Conservation (phyloP, 176 grass and related monocot species). For the sorghum (Sorghum bicolor) region DNA sequence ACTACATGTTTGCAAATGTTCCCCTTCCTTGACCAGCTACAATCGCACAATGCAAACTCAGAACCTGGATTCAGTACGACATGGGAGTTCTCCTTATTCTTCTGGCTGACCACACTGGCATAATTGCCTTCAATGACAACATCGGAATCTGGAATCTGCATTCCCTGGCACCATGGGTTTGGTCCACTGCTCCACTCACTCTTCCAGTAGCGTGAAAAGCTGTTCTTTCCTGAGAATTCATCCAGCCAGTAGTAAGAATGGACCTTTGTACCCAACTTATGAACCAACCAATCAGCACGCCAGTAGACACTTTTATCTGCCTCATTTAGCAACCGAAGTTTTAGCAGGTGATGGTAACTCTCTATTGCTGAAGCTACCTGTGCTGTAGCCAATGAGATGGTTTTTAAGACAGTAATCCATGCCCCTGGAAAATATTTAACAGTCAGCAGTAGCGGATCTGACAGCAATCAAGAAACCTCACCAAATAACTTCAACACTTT, state of each 20-base stretch:
- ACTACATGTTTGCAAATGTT: conserved; percentile 87
- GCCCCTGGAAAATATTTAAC: conserved; percentile 42
- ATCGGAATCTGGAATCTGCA: conserved; percentile 65
- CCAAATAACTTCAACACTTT: background rate
- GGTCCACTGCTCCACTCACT: conserved; percentile 72
- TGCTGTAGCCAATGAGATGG: conserved; percentile 57
- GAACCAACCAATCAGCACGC: conserved; percentile 76
- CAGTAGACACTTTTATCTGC: conserved; percentile 52
- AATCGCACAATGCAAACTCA: conserved; percentile 87
- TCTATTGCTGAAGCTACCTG: conserved; percentile 81
- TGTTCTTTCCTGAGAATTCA: conserved; percentile 74
- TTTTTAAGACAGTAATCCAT: conserved; percentile 65
- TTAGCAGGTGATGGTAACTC: conserved; percentile 80
- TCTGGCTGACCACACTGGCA: conserved; percentile 60
- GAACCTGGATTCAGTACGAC: conserved; percentile 66
- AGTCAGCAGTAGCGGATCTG: conserved; percentile 15
- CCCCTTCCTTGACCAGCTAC: conserved; percentile 75
- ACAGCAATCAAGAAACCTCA: conserved; percentile 13
- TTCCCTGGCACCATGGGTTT: conserved; percentile 61
- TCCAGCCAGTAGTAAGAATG: conserved; percentile 93
- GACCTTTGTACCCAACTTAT: conserved; percentile 85
- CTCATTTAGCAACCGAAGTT: conserved; percentile 80
- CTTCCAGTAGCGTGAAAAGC: conserved; percentile 79
- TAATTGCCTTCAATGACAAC: conserved; percentile 53
- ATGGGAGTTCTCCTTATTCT: conserved; percentile 61